Conservation (phyloP, 139 green algal genomes). For the Marvania coccoides region DNA sequence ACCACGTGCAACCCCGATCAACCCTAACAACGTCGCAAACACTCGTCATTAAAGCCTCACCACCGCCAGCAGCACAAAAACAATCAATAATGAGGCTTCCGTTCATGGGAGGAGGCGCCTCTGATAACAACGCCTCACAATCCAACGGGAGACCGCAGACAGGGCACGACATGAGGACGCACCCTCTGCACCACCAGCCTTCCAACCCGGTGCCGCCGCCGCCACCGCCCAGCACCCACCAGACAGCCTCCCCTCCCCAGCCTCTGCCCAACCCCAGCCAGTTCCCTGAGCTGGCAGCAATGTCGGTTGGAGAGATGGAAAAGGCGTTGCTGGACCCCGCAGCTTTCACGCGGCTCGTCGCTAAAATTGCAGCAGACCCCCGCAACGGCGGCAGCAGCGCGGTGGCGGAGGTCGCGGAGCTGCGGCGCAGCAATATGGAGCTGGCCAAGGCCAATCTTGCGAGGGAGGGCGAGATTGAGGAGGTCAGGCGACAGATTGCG, state of each 20-base stretch:
- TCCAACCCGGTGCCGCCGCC: no score
- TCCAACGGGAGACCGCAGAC: no score
- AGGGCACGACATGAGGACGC: no score
- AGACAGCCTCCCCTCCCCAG: neutral
- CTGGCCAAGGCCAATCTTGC: conserved; percentile 38
- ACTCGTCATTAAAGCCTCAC: no score
- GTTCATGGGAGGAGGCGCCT: neutral
- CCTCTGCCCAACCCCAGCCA: neutral
- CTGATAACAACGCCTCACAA: neutral
- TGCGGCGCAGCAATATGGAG: conserved; percentile 20
- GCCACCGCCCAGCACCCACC: neutral
- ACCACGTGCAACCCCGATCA: no score
- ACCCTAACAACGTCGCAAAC: no score
- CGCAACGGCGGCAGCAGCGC: neutral
- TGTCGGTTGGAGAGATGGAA: conserved; percentile 28
- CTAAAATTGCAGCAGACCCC: neutral
- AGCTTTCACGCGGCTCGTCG: conserved; percentile 24
- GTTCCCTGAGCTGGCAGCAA: conserved; percentile 19
- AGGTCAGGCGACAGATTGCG: conserved; percentile 53
- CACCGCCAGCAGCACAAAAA: no score
- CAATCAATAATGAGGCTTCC: neutral
- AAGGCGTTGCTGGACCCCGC: conserved; percentile 28
- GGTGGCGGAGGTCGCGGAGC: neutral
- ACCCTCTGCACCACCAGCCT: no score
- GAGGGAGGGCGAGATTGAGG: conserved; percentile 36